These are phyloP conservation scores for Heliamphora exappendiculata DNA, from an alignment of 148 eudicot species.

Conservation along the genomic window DNA sequence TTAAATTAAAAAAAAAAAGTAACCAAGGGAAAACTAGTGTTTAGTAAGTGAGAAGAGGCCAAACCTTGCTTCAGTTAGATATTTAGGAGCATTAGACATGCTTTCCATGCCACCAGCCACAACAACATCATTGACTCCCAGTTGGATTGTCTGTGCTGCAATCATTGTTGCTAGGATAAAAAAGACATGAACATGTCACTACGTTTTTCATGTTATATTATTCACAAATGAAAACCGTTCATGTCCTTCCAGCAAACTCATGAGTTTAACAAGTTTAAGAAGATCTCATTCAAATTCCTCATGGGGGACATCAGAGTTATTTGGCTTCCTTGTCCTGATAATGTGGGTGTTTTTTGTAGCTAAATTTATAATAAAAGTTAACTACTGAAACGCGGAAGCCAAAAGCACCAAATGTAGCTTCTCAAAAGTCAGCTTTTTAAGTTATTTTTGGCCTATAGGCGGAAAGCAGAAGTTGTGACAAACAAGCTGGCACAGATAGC, in stretches of 20 bases:
- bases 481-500: too few species aligned
- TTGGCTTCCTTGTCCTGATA: not conserved
- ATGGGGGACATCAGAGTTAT: not conserved
- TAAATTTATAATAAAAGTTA: too few species aligned
- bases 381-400: too few species aligned
- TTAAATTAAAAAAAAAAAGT: not conserved
- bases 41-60: not conserved
- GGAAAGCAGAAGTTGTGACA: too few species aligned
- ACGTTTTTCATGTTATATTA: not conserved
- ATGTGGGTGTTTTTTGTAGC: too few species aligned
- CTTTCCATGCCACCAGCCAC: slow-evolving; percentile 99
- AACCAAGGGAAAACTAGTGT: not conserved
- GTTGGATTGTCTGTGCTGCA: slow-evolving; percentile 77
- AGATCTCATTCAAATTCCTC: not conserved
- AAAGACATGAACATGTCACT: slow-evolving; percentile 8
- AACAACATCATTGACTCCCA: slow-evolving; percentile 74
- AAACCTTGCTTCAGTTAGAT: slow-evolving; percentile 72
- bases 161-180: slow-evolving; percentile 71
- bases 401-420: too few species aligned
- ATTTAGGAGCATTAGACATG: slow-evolving; percentile 98
- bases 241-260: not conserved
- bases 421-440: too few species aligned
- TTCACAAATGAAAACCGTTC: not conserved
- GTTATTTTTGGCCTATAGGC: too few species aligned
- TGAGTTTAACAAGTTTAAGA: not conserved